Evolutionary conservation across 768 basidiomycete genomes (phyloP), one percentile per base, ranked within the genome.

Genomic region (Amanita exitialis): DNA sequence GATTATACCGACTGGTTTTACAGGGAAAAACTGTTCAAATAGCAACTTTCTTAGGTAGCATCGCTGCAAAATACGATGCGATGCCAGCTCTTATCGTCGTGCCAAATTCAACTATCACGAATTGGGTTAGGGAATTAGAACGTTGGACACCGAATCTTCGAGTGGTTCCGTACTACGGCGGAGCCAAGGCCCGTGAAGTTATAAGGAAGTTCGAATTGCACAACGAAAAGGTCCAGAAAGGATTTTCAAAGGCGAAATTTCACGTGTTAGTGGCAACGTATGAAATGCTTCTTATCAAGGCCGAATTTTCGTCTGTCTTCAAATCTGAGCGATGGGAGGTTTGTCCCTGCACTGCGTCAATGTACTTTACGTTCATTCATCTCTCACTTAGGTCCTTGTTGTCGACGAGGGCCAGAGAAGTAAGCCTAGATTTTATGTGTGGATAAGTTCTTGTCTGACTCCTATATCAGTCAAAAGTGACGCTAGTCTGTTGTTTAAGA

Each of bases 251-350:
- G 20, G 74, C 79, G 21, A 88, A 82, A 62, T 92, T 83, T 41
- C 93, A 99, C 62, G 87, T 97, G 41, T 80, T 98, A 8, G 72
- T 99, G 46, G 90, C 92, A 0, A 97, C 96, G 0, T 97, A 95
- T 61, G 94, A 97, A 58, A 77, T 82, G n/a, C 66, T 95, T 46
- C 79, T 78, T 6, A 80, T 74, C 52, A 61, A 69, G 8, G 82
- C 75, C 57, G 90, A 93, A 50, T 89, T 89, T 56, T 64, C 70
- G 3, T 54, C 77, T 1, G 78, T 93, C 15, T 95, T 98, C 75
- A 88, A 81, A 60, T 74, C 65, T 27, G 79, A 87, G n/a, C 77
- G 93, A 51, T 99, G 95, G 95, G 95, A 98, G 68, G 77, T 75
- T 52, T 37, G 57, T 52, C 35, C 35, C 5, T 16, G 16, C 5